A percentile compares a stretch with the other conserved stretches of the same genome.
Conservation (phyloP, 768 basidiomycete species). For the Infundibulicybe gibba region DNA sequence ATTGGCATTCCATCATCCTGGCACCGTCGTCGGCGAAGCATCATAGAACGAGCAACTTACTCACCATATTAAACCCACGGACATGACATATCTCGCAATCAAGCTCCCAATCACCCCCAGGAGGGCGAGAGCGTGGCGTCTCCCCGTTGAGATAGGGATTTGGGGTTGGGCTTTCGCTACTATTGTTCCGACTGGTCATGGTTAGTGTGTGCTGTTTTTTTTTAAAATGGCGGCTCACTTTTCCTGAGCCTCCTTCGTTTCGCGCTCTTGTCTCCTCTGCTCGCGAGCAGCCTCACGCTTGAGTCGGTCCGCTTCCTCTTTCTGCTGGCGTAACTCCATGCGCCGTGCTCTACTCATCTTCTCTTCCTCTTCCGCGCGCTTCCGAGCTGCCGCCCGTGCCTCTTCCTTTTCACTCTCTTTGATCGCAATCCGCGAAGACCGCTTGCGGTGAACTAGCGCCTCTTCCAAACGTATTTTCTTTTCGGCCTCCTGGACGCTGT, state of each 20-base stretch:
- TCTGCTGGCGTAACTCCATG: conserved; percentile 50
- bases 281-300: conserved; percentile 61
- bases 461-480: conserved; percentile 63
- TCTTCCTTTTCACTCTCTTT: conserved; percentile 81
- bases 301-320: conserved; percentile 52
- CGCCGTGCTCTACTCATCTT: conserved; percentile 62
- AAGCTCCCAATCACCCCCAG: conserved; percentile 75
- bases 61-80: conserved; percentile 69
- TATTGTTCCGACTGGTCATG: neutral
- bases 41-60: conserved; percentile 18
- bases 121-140: conserved; percentile 50
- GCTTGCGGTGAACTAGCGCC: conserved; percentile 80
- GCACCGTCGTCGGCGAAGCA: conserved; percentile 7
- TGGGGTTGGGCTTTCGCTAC: neutral
- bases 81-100: conserved; percentile 85
- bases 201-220: neutral
- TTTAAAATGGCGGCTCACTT: conserved; percentile 12
- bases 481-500: conserved; percentile 51
- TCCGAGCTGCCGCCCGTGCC: conserved; percentile 54
- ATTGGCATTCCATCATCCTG: conserved; percentile 81
- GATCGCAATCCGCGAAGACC: conserved; percentile 83
- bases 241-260: conserved; percentile 32
- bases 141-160: conserved; percentile 4
- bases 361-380: conserved; percentile 64
- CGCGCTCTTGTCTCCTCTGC: conserved; percentile 44